phyloP scores from a whole-genome alignment of 768 basidiomycete species.

The Podaxis sp. region DNA sequence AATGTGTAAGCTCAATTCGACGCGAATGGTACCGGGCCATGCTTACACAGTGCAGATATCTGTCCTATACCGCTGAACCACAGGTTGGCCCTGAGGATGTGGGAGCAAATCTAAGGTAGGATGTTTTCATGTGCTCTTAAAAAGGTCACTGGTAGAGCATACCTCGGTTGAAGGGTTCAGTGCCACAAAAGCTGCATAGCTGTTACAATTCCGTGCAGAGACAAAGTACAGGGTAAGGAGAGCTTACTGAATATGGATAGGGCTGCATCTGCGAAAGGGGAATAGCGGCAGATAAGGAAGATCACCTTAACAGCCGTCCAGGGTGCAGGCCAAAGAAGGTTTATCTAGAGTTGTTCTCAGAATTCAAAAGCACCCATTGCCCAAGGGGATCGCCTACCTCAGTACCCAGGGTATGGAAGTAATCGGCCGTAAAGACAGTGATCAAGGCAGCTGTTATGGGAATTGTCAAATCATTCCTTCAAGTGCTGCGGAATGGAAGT shows the following conservation, averaged over 20 bases:
- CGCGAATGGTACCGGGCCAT: no score
- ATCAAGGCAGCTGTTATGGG: background rate
- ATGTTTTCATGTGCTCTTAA: no score
- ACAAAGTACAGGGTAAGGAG: no score
- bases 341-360: background rate
- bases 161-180: background rate
- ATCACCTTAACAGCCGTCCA: constrained; percentile 4
- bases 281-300: constrained; percentile 2
- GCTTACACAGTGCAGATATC: no score
- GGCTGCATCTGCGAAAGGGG: background rate
- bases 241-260: background rate
- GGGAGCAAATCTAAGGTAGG: no score
- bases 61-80: no score
- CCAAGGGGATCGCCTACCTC: background rate
- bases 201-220: no score
- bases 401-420: background rate
- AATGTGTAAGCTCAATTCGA: no score
- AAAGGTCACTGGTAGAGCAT: no score
- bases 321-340: background rate
- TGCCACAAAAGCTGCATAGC: background rate
- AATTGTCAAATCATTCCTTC: background rate
- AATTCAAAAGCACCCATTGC: background rate
- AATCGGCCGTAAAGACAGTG: background rate
- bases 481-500: background rate
- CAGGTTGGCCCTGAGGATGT: no score